Percentiles rank a stretch among this genome's conserved stretches.
phyloP scores from a whole-genome alignment of 2,329 filamentous ascomycete genomes.

The Furcasterigmium furcatum region DNA sequence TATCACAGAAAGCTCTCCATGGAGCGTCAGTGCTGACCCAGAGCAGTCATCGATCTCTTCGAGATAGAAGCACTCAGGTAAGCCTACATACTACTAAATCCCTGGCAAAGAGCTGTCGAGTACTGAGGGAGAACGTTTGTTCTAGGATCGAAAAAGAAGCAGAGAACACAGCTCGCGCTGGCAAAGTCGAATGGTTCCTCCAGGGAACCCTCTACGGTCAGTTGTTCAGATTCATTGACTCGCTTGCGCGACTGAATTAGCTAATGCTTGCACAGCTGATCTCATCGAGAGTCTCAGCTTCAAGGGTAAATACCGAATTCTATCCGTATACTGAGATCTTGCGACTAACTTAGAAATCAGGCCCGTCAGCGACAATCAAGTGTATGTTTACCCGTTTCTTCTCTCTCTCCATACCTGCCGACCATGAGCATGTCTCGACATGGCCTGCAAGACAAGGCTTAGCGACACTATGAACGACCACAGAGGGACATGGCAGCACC shows the following conservation, averaged over 20 bases:
- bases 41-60: constrained; percentile 25
- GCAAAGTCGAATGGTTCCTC: constrained; percentile 80
- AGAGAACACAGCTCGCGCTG: constrained; percentile 62
- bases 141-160: constrained; percentile 65
- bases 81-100: constrained; percentile 1
- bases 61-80: constrained; percentile 16
- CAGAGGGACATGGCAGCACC: no score
- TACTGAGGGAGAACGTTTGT: not conserved
- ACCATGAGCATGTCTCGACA: not conserved
- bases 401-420: not conserved
- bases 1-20: not conserved
- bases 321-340: no score
- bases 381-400: constrained; percentile 5
- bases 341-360: constrained; percentile 10
- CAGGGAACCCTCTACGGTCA: constrained; percentile 70
- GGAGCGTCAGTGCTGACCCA: constrained; percentile 4
- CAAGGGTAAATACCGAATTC: constrained; percentile 19
- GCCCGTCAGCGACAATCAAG: constrained; percentile 49
- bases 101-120: not conserved
- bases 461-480: no score
- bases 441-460: no score
- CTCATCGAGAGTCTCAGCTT: constrained; percentile 46
- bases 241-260: not conserved
- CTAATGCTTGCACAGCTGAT: constrained; percentile 11
- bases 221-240: constrained; percentile 1